Evolutionary conservation across 176 grass and related monocot species (phyloP).

Genomic region (Aegilops longissima): DNA sequence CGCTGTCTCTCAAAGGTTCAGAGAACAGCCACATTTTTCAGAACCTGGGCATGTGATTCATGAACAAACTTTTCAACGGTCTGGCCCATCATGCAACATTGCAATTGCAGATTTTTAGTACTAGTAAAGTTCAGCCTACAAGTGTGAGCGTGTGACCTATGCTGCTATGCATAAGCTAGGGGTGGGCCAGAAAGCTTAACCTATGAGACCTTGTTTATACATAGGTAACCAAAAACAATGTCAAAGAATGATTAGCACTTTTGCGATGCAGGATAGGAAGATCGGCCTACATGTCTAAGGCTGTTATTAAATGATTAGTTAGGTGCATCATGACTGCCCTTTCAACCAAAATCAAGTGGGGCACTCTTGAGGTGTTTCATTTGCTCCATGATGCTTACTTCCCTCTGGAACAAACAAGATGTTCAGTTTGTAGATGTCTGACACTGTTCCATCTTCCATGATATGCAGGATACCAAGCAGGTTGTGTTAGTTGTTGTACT

Average conservation of each 20-base stretch:
- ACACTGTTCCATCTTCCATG: slow-evolving; percentile 22
- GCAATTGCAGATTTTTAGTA: background rate
- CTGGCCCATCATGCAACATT: slow-evolving; percentile 22
- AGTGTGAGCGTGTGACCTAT: background rate
- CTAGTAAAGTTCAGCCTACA: slow-evolving; percentile 8
- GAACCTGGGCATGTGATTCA: slow-evolving; percentile 8
- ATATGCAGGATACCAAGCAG: background rate
- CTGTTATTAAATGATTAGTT: slow-evolving; percentile 11
- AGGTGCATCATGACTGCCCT: slow-evolving; percentile 26
- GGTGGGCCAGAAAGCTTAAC: slow-evolving; percentile 39
- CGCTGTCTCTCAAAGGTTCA: background rate
- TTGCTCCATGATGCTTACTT: background rate
- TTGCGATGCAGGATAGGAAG: slow-evolving; percentile 27
- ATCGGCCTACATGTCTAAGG: slow-evolving; percentile 32
- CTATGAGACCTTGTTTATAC: slow-evolving; percentile 22
- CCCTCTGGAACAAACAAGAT: background rate
- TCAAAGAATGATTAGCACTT: slow-evolving; percentile 36
- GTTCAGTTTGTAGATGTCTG: slow-evolving; percentile 16
- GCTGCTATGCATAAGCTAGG: slow-evolving; percentile 19
- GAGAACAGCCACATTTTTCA: background rate
- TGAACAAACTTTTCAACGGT: slow-evolving; percentile 2
- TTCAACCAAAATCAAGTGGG: slow-evolving; percentile 51
- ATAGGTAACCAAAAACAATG: slow-evolving; percentile 26
- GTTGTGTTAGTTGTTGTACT: background rate
- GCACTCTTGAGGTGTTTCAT: slow-evolving; percentile 26